phyloP scores from a whole-genome alignment of 805 yeast genomes.

The Kluyveromyces aestuarii region DNA sequence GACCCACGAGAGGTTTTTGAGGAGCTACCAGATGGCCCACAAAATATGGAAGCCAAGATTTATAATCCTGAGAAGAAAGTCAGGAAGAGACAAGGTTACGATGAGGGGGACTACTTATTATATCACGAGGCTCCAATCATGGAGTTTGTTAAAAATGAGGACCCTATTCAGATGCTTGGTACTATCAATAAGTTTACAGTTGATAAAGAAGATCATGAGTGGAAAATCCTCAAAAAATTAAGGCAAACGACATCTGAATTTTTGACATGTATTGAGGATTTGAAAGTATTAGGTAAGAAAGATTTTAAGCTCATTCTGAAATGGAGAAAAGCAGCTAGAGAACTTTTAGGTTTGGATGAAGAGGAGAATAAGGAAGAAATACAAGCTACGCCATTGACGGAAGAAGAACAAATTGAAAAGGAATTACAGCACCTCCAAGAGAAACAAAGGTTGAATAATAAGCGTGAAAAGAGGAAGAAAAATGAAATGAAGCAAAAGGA shows the following conservation, averaged over 20 bases:
- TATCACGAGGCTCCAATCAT: slow-evolving; percentile 65
- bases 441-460: slow-evolving; percentile 56
- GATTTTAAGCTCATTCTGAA: slow-evolving; percentile 79
- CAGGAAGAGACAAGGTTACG: slow-evolving; percentile 94
- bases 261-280: slow-evolving; percentile 76
- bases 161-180: slow-evolving; percentile 79
- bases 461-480: slow-evolving; percentile 72
- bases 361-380: slow-evolving; percentile 41
- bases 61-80: slow-evolving; percentile 89
- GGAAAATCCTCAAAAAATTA: slow-evolving; percentile 62
- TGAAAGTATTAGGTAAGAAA: slow-evolving; percentile 87
- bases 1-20: slow-evolving; percentile 94
- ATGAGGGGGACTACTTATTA: slow-evolving; percentile 74
- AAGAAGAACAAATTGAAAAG: slow-evolving; percentile 82
- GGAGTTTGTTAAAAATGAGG: slow-evolving; percentile 75
- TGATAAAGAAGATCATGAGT: slow-evolving; percentile 54
- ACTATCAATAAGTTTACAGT: slow-evolving; percentile 53
- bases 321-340: slow-evolving; percentile 87
- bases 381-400: slow-evolving; percentile 65
- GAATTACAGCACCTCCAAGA: slow-evolving; percentile 71
- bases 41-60: slow-evolving; percentile 82
- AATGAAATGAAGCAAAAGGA: slow-evolving; percentile 86
- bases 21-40: slow-evolving; percentile 68
- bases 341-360: slow-evolving; percentile 55
- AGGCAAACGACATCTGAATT: slow-evolving; percentile 74